Percentiles rank a stretch among this genome's conserved stretches.
Evolutionary conservation across 768 basidiomycete genomes (phyloP).

Genomic region (Russula olivacea): DNA sequence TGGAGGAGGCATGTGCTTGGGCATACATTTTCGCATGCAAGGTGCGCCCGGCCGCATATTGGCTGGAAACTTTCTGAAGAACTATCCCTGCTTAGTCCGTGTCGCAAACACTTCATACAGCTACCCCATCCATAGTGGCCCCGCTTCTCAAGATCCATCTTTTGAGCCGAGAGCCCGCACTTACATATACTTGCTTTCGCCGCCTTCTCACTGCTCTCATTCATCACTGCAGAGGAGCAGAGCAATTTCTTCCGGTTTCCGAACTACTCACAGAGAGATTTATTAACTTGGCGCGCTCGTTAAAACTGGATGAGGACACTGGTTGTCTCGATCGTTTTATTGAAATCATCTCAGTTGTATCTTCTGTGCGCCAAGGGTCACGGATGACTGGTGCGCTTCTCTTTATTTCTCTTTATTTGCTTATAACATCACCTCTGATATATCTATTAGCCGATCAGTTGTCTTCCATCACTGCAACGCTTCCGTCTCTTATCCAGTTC

Average conservation of each 20-base stretch:
- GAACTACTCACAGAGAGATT: slow-evolving; percentile 47
- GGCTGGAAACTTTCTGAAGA: background rate
- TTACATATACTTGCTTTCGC: slow-evolving; percentile 53
- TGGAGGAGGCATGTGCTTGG: slow-evolving; percentile 68
- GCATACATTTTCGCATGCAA: slow-evolving; percentile 74
- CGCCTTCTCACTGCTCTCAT: slow-evolving; percentile 73
- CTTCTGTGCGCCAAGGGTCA: slow-evolving; percentile 65
- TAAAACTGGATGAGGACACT: slow-evolving; percentile 19
- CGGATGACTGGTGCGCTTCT: slow-evolving; percentile 51
- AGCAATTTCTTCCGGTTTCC: slow-evolving; percentile 53
- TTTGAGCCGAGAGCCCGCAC: slow-evolving; percentile 34
- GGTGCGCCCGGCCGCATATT: slow-evolving; percentile 36
- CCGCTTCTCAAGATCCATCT: slow-evolving; percentile 56
- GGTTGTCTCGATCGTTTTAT: slow-evolving; percentile 48
- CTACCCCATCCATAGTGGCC: slow-evolving; percentile 54
- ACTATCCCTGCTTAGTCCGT: slow-evolving; percentile 49
- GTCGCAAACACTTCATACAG: slow-evolving; percentile 75
- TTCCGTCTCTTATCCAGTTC: slow-evolving; percentile 30
- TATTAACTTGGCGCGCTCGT: slow-evolving; percentile 16
- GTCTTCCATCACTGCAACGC: slow-evolving; percentile 32
- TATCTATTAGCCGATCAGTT: slow-evolving; percentile 34
- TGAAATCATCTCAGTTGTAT: slow-evolving; percentile 51
- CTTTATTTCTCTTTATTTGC: background rate
- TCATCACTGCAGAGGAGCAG: slow-evolving; percentile 72
- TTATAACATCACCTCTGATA: slow-evolving; percentile 3